Conservation (phyloP, 23 red algal genomes). For the Gracilaria gracilis region DNA sequence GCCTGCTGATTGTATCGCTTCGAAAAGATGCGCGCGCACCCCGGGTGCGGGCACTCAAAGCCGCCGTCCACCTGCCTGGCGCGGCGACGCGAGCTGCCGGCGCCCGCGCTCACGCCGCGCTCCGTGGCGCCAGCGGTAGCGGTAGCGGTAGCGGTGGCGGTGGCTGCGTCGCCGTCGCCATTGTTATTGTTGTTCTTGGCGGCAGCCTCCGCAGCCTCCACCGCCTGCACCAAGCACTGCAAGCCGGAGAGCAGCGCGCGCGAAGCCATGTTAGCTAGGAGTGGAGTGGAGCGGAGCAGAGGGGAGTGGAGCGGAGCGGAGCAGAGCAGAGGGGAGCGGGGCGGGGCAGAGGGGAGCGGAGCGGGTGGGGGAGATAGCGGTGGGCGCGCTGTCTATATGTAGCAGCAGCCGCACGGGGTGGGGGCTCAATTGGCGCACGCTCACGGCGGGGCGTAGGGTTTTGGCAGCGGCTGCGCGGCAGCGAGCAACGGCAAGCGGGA, state of each 20-base stretch:
- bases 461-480: too few species aligned
- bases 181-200: neutral
- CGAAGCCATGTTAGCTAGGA: neutral
- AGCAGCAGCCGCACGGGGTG: too few species aligned
- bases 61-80: constrained; percentile 8
- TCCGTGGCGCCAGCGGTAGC: neutral
- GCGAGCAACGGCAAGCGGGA: too few species aligned
- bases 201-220: constrained; percentile 44
- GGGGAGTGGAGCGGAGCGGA: too few species aligned
- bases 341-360: too few species aligned
- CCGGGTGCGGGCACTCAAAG: constrained; percentile 77
- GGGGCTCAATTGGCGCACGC: too few species aligned
- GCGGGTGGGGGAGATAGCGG: too few species aligned
- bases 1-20: constrained; percentile 87
- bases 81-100: constrained; percentile 8
- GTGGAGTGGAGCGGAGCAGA: too few species aligned
- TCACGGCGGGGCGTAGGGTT: too few species aligned
- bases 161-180: constrained; percentile 1
- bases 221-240: constrained; percentile 41
- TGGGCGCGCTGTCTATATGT: too few species aligned
- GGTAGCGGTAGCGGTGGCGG: neutral
- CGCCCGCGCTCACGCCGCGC: neutral
- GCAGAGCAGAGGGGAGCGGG: too few species aligned
- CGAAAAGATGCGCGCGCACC: constrained; percentile 70
- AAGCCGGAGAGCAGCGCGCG: constrained; percentile 25